A percentile compares a stretch with the other conserved stretches of the same genome.
phyloP scores from a whole-genome alignment of 768 basidiomycete species.

The Termitomyces sp. region DNA sequence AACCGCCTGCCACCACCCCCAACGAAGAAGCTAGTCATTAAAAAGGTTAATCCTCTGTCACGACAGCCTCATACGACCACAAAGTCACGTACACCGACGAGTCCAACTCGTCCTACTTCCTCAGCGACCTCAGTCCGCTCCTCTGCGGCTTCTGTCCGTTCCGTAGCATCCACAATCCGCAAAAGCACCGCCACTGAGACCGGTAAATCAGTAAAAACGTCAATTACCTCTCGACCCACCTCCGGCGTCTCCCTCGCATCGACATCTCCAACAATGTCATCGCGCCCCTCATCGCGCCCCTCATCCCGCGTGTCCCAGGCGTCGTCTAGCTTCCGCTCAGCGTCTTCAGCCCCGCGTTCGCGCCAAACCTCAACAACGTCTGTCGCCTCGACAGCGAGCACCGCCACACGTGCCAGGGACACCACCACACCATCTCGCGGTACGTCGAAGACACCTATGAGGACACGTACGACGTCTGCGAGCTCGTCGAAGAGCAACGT shows the following conservation, averaged over 20 bases:
- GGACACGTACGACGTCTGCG: constrained; percentile 10
- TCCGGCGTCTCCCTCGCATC: constrained; percentile 14
- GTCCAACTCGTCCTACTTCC: constrained; percentile 19
- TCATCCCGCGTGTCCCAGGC: constrained; percentile 8
- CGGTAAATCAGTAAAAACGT: constrained; percentile 1
- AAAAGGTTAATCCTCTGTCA: constrained; percentile 6
- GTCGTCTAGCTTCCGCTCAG: constrained; percentile 36
- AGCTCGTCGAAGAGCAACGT: constrained; percentile 17
- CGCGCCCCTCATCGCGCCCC: constrained; percentile 13
- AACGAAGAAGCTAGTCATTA: constrained; percentile 7
- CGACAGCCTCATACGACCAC: not conserved
- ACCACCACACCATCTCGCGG: not conserved
- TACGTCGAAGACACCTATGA: not conserved
- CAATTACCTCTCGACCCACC: constrained; percentile 14
- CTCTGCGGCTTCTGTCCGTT: constrained; percentile 15
- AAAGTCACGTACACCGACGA: not conserved
- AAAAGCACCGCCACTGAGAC: constrained; percentile 14
- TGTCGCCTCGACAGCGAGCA: constrained; percentile 16
- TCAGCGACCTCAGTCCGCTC: constrained; percentile 29
- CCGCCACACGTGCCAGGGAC: constrained; percentile 6
- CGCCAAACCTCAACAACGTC: constrained; percentile 27
- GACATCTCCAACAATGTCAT: not conserved
- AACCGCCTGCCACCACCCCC: constrained; percentile 3
- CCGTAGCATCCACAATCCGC: constrained; percentile 25
- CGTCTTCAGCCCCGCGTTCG: constrained; percentile 24